phyloP scores from a whole-genome alignment of 176 grass and related monocot species.

The Musa schizocarpa region DNA sequence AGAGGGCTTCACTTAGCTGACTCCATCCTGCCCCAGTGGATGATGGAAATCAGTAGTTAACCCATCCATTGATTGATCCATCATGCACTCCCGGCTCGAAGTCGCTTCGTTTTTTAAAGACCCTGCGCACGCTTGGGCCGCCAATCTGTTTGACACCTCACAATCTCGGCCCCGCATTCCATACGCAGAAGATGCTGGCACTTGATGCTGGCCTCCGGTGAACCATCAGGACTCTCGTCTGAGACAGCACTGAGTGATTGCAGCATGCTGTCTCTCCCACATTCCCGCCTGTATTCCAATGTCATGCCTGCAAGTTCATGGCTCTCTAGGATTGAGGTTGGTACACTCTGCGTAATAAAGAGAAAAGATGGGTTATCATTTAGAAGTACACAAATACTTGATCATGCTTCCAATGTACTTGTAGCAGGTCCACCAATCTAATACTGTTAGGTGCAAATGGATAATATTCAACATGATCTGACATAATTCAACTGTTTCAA shows the following conservation, averaged over 20 bases:
- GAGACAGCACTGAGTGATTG: conserved; percentile 63
- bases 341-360: conserved; percentile 55
- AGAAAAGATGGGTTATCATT: not conserved
- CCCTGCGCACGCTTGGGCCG: conserved; percentile 36
- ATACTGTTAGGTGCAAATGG: not conserved
- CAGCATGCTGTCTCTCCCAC: conserved; percentile 68
- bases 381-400: no score
- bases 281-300: conserved; percentile 92
- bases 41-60: not conserved
- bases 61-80: not conserved
- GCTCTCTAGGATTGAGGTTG: conserved; percentile 89
- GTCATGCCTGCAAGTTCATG: conserved; percentile 98
- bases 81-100: conserved; percentile 40
- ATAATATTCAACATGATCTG: not conserved
- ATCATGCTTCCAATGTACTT: not conserved
- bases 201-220: conserved; percentile 30
- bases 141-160: conserved; percentile 75
- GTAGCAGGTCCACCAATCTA: not conserved
- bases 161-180: conserved; percentile 63
- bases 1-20: no score
- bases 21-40: not conserved
- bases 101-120: conserved; percentile 29
- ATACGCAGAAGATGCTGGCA: conserved; percentile 84
- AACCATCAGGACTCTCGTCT: conserved; percentile 22
- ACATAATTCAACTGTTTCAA: not conserved